Percentiles rank a stretch among this genome's conserved stretches.
These are phyloP conservation scores for Sechiopsis laciniata DNA, from an alignment of 306 rosid species.

Conservation along the genomic window DNA sequence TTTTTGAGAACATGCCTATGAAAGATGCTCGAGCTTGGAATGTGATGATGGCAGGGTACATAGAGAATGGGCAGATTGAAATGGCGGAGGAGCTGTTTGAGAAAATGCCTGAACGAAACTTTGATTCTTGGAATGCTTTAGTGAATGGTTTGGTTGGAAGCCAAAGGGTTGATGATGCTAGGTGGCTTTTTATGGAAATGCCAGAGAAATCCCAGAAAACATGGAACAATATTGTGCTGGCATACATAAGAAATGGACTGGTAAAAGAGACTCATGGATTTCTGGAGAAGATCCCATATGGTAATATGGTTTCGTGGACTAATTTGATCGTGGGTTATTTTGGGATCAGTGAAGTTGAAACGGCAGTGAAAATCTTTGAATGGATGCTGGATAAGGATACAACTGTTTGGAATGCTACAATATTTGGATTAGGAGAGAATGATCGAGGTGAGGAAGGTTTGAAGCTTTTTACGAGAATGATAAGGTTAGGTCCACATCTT, in stretches of 20 bases:
- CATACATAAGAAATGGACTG: constrained; percentile 32
- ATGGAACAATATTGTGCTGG: constrained; percentile 39
- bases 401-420: constrained; percentile 43
- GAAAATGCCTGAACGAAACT: constrained; percentile 37
- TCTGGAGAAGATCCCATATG: constrained; percentile 35
- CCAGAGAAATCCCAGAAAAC: constrained; percentile 40
- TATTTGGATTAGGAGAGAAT: constrained; percentile 48
- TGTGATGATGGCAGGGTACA: constrained; percentile 38
- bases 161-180: constrained; percentile 34
- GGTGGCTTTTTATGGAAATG: constrained; percentile 41
- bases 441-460: constrained; percentile 42
- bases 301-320: constrained; percentile 43
- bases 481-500: constrained; percentile 30
- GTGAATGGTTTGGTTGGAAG: constrained; percentile 34
- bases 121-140: constrained; percentile 39
- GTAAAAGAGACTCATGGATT: constrained; percentile 40
- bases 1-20: constrained; percentile 38
- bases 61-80: constrained; percentile 32
- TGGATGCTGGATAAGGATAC: constrained; percentile 33
- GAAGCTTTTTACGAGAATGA: constrained; percentile 43
- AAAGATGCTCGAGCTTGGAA: constrained; percentile 48
- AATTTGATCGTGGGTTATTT: constrained; percentile 48
- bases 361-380: constrained; percentile 32
- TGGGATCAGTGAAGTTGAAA: constrained; percentile 32
- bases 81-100: constrained; percentile 36